These are phyloP conservation scores for Pseudomonodictys pantanalensis DNA, from an alignment of 495 filamentous ascomycete species.

Conservation along the genomic window DNA sequence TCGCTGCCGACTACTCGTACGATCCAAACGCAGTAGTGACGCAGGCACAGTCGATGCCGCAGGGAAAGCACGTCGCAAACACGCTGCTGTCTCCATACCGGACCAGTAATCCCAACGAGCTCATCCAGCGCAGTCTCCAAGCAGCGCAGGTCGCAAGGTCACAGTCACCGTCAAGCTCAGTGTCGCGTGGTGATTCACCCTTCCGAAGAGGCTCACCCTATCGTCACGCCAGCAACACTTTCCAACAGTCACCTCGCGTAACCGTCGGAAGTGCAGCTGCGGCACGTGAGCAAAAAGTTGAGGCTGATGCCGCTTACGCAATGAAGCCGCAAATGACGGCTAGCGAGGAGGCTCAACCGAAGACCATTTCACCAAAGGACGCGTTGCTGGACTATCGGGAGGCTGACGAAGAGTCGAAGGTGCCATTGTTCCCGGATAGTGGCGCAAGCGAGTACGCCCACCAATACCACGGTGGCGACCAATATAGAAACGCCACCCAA, in stretches of 20 bases:
- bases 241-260: conserved; percentile 41
- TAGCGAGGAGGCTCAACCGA: conserved; percentile 59
- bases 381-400: conserved; percentile 82
- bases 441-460: conserved; percentile 49
- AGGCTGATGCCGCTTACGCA: conserved; percentile 53
- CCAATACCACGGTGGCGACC: conserved; percentile 35
- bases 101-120: conserved; percentile 47
- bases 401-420: conserved; percentile 61
- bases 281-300: conserved; percentile 58
- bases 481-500: conserved; percentile 35
- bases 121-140: conserved; percentile 72
- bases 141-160: conserved; percentile 68
- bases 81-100: conserved; percentile 54
- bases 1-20: conserved; percentile 82
- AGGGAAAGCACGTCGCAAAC: conserved; percentile 40
- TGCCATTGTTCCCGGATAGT: conserved; percentile 64
- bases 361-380: conserved; percentile 96
- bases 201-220: conserved; percentile 78
- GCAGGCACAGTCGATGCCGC: conserved; percentile 39
- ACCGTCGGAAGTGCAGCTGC: conserved; percentile 57
- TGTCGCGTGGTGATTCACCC: conserved; percentile 77
- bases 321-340: conserved; percentile 35
- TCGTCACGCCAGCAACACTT: conserved; percentile 45
- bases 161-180: conserved; percentile 51
- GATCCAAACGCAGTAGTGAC: conserved; percentile 61